A percentile compares a stretch with the other conserved stretches of the same genome.
phyloP scores from a whole-genome alignment of 805 yeast genomes.

The Lipomyces orientalis region DNA sequence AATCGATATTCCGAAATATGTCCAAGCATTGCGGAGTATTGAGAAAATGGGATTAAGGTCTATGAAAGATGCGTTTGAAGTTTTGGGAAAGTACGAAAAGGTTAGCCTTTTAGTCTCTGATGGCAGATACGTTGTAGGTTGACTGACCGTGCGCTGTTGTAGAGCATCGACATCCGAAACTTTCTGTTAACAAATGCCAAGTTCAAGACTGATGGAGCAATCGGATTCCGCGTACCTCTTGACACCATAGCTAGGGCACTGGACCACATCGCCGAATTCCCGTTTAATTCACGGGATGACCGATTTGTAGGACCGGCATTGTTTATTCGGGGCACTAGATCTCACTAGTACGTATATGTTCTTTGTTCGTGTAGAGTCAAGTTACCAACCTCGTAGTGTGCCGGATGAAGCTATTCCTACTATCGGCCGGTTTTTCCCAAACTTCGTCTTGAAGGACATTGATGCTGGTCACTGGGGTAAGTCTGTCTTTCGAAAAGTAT shows the following conservation, averaged over 20 bases:
- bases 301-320: slow-evolving; percentile 75
- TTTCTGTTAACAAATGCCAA: slow-evolving; percentile 75
- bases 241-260: slow-evolving; percentile 69
- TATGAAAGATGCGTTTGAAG: slow-evolving; percentile 70
- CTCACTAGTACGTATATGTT: slow-evolving; percentile 54
- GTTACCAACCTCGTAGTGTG: slow-evolving; percentile 48
- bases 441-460: slow-evolving; percentile 72
- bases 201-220: slow-evolving; percentile 50
- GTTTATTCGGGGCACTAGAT: slow-evolving; percentile 78
- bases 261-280: slow-evolving; percentile 77
- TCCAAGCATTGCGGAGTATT: slow-evolving; percentile 65
- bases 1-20: slow-evolving; percentile 69
- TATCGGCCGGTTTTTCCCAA: slow-evolving; percentile 79
- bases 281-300: slow-evolving; percentile 59
- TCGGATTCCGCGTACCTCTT: slow-evolving; percentile 69
- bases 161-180: slow-evolving; percentile 65
- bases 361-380: background rate
- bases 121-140: slow-evolving; percentile 6
- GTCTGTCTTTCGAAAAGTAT: slow-evolving; percentile 17
- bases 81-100: slow-evolving; percentile 64
- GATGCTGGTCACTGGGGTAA: slow-evolving; percentile 85
- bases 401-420: slow-evolving; percentile 80
- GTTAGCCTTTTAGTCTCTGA: background rate
- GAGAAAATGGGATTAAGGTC: slow-evolving; percentile 53
- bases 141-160: slow-evolving; percentile 19